A percentile compares a stretch with the other conserved stretches of the same genome.
Evolutionary conservation across 73 alveolate species (phyloP).

Genomic region (Tetrahymena malaccensis): DNA sequence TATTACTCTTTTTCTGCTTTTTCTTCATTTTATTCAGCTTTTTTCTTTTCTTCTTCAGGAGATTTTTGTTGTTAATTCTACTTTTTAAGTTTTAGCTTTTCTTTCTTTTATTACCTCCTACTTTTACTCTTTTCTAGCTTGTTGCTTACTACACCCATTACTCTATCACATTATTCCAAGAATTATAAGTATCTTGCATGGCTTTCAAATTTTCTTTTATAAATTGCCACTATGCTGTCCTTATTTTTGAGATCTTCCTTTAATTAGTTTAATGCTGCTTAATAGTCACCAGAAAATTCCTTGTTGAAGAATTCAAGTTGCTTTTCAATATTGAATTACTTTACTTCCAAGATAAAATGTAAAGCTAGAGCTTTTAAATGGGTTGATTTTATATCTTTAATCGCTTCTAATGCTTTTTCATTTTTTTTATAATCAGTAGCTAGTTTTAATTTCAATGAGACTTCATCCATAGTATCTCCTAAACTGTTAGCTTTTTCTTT

Average conservation of each 20-base stretch:
- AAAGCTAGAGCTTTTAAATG: background rate
- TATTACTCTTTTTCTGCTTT: no score
- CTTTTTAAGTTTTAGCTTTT: background rate
- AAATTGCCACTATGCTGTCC: background rate
- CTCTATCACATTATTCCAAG: background rate
- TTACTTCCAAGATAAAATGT: background rate
- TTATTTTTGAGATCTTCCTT: background rate
- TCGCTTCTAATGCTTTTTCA: background rate
- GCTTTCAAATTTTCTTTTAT: background rate
- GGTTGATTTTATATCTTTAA: background rate
- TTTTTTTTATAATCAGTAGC: background rate
- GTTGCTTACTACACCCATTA: background rate
- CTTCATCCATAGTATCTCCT: background rate
- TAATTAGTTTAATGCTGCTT: background rate
- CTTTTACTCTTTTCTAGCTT: background rate
- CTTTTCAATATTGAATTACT: background rate
- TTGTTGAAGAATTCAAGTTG: background rate
- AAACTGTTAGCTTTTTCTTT: background rate
- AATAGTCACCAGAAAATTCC: background rate
- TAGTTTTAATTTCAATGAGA: background rate
- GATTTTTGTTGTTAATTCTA: background rate
- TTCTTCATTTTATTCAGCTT: background rate
- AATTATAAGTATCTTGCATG: background rate
- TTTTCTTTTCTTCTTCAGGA: background rate
- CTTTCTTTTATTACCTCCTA: background rate